Conservation (phyloP, 1,284 basidiomycete species). For the Ustilago loliicola region DNA sequence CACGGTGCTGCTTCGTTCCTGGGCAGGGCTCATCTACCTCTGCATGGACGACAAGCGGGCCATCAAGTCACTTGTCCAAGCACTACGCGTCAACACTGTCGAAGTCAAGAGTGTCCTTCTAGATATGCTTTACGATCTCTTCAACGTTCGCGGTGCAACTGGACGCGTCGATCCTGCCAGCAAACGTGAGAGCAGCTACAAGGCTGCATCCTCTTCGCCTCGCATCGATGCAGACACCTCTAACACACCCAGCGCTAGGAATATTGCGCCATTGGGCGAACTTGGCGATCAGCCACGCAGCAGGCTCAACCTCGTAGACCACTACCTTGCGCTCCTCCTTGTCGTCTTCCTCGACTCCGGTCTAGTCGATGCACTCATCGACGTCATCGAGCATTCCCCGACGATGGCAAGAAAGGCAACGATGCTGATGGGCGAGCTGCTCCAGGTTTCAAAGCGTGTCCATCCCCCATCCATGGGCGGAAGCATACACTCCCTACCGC, state of each 20-base stretch:
- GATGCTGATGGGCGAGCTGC: slow-evolving; percentile 88
- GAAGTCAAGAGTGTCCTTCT: slow-evolving; percentile 78
- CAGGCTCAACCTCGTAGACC: slow-evolving; percentile 85
- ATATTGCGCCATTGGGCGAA: slow-evolving; percentile 35
- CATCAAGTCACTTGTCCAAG: slow-evolving; percentile 85
- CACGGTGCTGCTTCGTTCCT: slow-evolving; percentile 84
- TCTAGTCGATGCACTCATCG: slow-evolving; percentile 72
- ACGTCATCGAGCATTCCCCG: slow-evolving; percentile 55
- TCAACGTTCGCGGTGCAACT: slow-evolving; percentile 74
- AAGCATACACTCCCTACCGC: slow-evolving; percentile 84
- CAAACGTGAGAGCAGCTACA: slow-evolving; percentile 47
- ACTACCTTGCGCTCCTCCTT: slow-evolving; percentile 91
- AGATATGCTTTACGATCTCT: slow-evolving; percentile 92
- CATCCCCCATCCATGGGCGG: slow-evolving; percentile 87
- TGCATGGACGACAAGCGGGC: slow-evolving; percentile 90
- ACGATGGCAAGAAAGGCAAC: slow-evolving; percentile 75
- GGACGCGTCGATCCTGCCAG: slow-evolving; percentile 44
- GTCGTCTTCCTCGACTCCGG: slow-evolving; percentile 89
- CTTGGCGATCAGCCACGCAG: slow-evolving; percentile 50
- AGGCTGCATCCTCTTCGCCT: slow-evolving; percentile 25
- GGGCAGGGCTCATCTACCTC: slow-evolving; percentile 95
- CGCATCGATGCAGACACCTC: slow-evolving; percentile 11
- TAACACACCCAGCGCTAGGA: background rate
- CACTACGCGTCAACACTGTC: slow-evolving; percentile 86
- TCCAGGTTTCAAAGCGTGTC: slow-evolving; percentile 88